A percentile compares a stretch with the other conserved stretches of the same genome.
phyloP scores from a whole-genome alignment of 139 green algal genomes.

The Tetraselmis chui region DNA sequence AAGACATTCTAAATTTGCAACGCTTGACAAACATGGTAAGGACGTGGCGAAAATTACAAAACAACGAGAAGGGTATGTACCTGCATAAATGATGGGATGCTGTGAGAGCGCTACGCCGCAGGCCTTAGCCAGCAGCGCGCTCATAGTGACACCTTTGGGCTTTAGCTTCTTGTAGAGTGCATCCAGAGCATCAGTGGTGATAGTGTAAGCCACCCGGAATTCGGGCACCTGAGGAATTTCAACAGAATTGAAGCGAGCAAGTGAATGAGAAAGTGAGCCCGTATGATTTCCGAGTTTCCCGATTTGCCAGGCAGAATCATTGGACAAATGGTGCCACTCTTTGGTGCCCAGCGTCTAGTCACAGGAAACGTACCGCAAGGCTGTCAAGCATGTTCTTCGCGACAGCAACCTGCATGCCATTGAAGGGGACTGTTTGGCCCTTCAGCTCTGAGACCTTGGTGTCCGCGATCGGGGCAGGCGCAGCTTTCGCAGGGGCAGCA shows the following conservation, averaged over 20 bases:
- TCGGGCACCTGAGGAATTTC: slow-evolving; percentile 71
- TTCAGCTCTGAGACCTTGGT: slow-evolving; percentile 71
- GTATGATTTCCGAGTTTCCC: too few species aligned
- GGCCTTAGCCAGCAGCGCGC: slow-evolving; percentile 91
- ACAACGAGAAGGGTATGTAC: slow-evolving; percentile 18
- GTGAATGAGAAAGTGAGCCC: too few species aligned
- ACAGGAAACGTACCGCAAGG: slow-evolving; percentile 74
- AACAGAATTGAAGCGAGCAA: too few species aligned
- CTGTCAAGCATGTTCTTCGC: slow-evolving; percentile 89
- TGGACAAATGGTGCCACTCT: too few species aligned
- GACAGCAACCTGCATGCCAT: slow-evolving; percentile 81
- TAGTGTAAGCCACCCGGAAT: slow-evolving; percentile 87
- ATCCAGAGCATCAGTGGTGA: slow-evolving; percentile 91
- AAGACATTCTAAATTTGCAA: too few species aligned
- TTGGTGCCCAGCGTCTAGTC: too few species aligned
- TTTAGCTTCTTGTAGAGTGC: slow-evolving; percentile 94
- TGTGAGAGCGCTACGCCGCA: slow-evolving; percentile 76
- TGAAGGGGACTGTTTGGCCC: slow-evolving; percentile 88
- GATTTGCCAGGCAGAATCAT: too few species aligned
- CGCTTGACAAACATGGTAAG: too few species aligned
- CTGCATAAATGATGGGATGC: slow-evolving; percentile 86
- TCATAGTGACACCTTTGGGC: slow-evolving; percentile 97
- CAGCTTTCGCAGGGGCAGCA: slow-evolving; percentile 17
- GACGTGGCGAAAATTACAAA: too few species aligned
- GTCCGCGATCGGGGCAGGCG: slow-evolving; percentile 18